Base-by-base conservation (phyloP, 257 asterid species). In the Nicotiana tomentosiformis region DNA sequence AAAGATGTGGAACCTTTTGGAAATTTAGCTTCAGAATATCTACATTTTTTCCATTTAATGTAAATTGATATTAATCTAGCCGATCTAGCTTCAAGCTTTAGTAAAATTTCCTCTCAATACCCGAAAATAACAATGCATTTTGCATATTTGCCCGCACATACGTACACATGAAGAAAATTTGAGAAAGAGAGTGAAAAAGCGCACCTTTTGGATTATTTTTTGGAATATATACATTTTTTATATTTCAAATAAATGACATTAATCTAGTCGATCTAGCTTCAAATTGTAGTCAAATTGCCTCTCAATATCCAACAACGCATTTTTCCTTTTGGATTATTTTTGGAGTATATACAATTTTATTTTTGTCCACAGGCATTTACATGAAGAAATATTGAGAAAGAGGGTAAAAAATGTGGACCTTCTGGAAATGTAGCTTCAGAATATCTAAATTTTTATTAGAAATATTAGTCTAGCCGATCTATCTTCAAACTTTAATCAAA, bases 381-480 rank as follows among this genome's bases (percentile, higher is more conserved):
- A 43, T 43, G 49, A 43, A 1, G n/a, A 55, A 14, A 14, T 55
- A 14, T 4, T 0, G 6, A 23, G 18, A 30, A 30, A 65, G 4
- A 7, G 3, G 6, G 10, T 58, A 29, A 2, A 58, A 64, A 65
- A 65, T 65, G 37, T 32, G 5, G 12, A 72, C 79, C 96, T 89
- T 90, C 58, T 78, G 91, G 85, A 93, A 94, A 83, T 93, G 49
- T 43, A 7, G 11, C 98, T 84, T 91, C 90, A 15, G 97, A 43
- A 43, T 39, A 39, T 39, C 49, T 9, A 7, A 39, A 7, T 39
- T 39, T 39, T 39, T 39, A 39, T 39, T 39, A 39, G 11, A 43
- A 7, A 43, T 43, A 43, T 8, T 43, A 43, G 10, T 43, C 49
- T 43, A 43, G 49, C 49, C 49, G 11, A 43, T 43, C 49, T 43